Base-by-base conservation (phyloP, 305 asterid genomes). In the Fraxinus dipetala region DNA sequence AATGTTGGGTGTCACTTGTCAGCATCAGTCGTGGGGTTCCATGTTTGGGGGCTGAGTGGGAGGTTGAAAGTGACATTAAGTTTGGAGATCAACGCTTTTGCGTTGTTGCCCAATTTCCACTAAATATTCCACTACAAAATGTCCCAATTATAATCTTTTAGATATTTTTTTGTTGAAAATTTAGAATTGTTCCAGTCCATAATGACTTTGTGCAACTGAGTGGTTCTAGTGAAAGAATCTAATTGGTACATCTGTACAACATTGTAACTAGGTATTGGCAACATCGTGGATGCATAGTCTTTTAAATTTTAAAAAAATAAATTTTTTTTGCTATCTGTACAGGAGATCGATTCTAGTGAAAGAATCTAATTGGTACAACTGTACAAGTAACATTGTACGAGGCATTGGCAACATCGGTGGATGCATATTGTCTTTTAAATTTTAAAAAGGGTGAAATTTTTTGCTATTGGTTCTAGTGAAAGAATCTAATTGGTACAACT, bases 11-110 rank as follows among this genome's bases (percentile, higher is more conserved):
- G 77, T 79, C 80, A 74, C 40, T 35, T 35, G 9, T 38, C 48
- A 38, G 6, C 54, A 59, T 79, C 85, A 32, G 24, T 78, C 80
- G 72, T 83, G 82, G 85, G 80, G 85, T 51, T 70, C 78, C 36
- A 78, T 78, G 32, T 78, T 79, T 79, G 86, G 36, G 63, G 61
- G 7, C 67, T 65, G 73, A 63, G 72, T 63, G 76, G 83, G 45
- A 10, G 59, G 78, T 5, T 31, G 73, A 82, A 76, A 73, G 72
- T 73, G 72, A 38, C 83, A 74, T 61, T 83, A 59, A 78, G 83
- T 74, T 45, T 13, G 75, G 83, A 56, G 78, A 16, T 54, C 35
- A 3, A 2, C 75, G 48, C 45, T 45, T 70, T 77, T 70, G 24
- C 32, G 36, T 32, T 72, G 74, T 59, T 20, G 79, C 75, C 40